Evolutionary conservation across 768 basidiomycete genomes (phyloP), one percentile per base, ranked within the genome.

Genomic region (Boletus edulis): DNA sequence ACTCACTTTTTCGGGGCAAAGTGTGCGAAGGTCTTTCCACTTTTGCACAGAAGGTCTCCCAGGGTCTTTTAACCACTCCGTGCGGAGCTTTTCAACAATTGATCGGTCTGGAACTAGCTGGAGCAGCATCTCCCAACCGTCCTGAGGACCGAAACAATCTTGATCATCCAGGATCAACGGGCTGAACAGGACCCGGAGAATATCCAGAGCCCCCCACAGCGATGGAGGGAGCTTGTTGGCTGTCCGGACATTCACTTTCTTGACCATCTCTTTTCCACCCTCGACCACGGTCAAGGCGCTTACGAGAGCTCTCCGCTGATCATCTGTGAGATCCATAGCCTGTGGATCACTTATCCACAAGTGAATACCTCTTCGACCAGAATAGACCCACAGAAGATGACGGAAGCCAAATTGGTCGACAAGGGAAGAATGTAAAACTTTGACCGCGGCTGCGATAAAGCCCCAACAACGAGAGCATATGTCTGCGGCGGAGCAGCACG

Each of bases 341-440:
- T 87, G 83, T 35, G 80, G 75, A 71, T 99, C 97, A 3, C 90
- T 92, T 58, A 99, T 85, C 97, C 97, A 99, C 69, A 94, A 79
- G 78, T 99, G 97, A 61, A 99, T 99, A 50, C 97, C 97, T 73
- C 97, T 89, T 35, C 97, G 88, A 54, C 97, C 97, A 9, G 97
- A 98, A 72, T 98, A 99, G 31, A 98, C 95, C 96, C 96, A 99
- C 12, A 99, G 77, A 29, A 98, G 81, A 64, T 93, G 86, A 44
- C 81, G 74, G 72, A 89, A 99, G 8, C 94, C 95, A 69, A 96
- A 98, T 60, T 97, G 91, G 17, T 94, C 85, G 24, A 91, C 80
- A 47, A 99, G 80, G 10, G 83, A 78, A 13, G 74, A 65, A 69
- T 98, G 89, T 8, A 99, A 76, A 3, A 98, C 89, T 61, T 83